Evolutionary conservation across 2,329 filamentous ascomycete genomes (phyloP).

Genomic region (Onygena corvina): DNA sequence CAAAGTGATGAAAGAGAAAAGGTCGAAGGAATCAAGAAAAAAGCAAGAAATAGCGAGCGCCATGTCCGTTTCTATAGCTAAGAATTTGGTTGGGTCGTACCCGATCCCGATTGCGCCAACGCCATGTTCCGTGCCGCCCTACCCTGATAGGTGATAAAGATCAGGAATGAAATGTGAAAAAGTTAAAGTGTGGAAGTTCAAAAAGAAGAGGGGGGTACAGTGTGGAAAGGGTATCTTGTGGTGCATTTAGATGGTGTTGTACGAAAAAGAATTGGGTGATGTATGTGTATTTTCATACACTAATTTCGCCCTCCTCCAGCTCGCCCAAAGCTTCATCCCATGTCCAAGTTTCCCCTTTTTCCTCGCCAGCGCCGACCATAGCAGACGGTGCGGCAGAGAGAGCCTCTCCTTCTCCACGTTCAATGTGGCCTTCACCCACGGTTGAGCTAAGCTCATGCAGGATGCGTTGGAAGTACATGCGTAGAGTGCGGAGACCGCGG

Average conservation of each 20-base stretch:
- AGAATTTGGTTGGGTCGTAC: slow-evolving; percentile 4
- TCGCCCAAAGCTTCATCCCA: slow-evolving; percentile 35
- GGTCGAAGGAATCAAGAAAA: not conserved
- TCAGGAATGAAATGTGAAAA: not conserved
- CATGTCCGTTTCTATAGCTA: slow-evolving; percentile 5
- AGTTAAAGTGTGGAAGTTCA: not conserved
- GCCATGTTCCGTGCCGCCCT: slow-evolving; percentile 2
- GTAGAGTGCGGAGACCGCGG: slow-evolving; percentile 65
- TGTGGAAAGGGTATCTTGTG: slow-evolving; percentile 3
- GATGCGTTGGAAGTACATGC: slow-evolving; percentile 76
- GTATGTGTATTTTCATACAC: slow-evolving; percentile 20
- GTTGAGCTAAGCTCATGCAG: slow-evolving; percentile 55
- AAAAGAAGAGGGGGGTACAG: not conserved
- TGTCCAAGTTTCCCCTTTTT: slow-evolving; percentile 24
- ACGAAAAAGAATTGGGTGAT: not conserved
- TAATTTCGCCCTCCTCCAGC: slow-evolving; percentile 34
- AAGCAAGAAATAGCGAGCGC: not conserved
- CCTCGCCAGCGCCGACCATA: slow-evolving; percentile 19
- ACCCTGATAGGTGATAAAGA: not conserved
- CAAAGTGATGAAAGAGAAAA: not conserved
- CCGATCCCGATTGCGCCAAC: slow-evolving; percentile 2
- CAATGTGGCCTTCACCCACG: slow-evolving; percentile 31
- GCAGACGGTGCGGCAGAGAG: slow-evolving; percentile 27
- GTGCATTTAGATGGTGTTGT: too few relatives aligned
- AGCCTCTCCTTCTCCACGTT: slow-evolving; percentile 34